phyloP scores from a whole-genome alignment of 345 rosid genomes.

The Eucalyptus shirleyi region DNA sequence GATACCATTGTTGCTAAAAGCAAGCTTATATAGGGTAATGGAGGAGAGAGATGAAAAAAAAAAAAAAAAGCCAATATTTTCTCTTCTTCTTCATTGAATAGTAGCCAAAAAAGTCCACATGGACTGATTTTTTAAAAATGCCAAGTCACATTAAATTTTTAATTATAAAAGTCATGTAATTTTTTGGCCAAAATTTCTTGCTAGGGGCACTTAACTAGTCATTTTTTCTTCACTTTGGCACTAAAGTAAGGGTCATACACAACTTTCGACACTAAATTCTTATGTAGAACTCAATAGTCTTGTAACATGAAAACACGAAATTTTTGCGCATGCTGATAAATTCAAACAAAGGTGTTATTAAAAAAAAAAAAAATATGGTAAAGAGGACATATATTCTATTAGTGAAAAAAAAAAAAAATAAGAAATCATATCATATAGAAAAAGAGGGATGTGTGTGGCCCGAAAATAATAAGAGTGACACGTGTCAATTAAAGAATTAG shows the following conservation, averaged over 20 bases:
- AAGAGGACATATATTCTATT: neutral
- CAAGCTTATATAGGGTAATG: too few relatives aligned
- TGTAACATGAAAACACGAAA: neutral
- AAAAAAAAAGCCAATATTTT: neutral
- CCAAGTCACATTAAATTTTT: neutral
- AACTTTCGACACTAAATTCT: too few relatives aligned
- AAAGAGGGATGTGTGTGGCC: neutral
- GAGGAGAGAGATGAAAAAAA: too few relatives aligned
- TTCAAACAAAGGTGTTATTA: neutral
- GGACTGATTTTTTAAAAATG: neutral
- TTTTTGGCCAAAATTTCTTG: too few relatives aligned
- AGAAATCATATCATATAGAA: too few relatives aligned
- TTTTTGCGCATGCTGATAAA: neutral
- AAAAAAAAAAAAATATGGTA: neutral
- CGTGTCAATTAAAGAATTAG: neutral
- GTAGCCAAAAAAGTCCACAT: neutral
- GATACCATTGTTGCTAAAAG: too few relatives aligned
- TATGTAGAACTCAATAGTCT: neutral
- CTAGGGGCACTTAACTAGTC: too few relatives aligned
- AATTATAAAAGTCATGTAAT: too few relatives aligned
- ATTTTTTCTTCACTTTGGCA: too few relatives aligned
- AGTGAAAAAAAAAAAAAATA: neutral
- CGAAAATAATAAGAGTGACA: neutral
- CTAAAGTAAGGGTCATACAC: too few relatives aligned
- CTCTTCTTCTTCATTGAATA: neutral